Conservation (phyloP, 352 stramenopile species). For the Phytopythium helicoides region DNA sequence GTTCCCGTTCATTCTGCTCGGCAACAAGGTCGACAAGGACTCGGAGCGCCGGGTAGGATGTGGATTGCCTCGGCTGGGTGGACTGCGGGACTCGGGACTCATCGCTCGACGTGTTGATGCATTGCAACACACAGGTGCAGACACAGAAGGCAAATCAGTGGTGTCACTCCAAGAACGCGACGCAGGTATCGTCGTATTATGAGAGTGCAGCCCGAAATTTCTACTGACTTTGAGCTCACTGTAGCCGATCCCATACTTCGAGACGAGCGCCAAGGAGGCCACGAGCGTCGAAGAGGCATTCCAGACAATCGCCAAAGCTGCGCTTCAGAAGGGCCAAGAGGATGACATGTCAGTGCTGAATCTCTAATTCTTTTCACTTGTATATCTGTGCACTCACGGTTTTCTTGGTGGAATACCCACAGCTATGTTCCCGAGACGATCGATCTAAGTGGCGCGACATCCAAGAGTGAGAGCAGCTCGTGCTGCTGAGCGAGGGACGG, state of each 20-base stretch:
- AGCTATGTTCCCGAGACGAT: slow-evolving; percentile 87
- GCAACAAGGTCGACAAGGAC: slow-evolving; percentile 99
- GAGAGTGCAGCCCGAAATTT: not conserved
- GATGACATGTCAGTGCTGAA: slow-evolving; percentile 71
- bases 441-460: slow-evolving; percentile 69
- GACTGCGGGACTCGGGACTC: not conserved
- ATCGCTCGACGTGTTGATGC: not conserved
- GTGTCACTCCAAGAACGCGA: slow-evolving; percentile 87
- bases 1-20: slow-evolving; percentile 98
- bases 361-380: not conserved
- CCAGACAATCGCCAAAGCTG: slow-evolving; percentile 88
- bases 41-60: slow-evolving; percentile 58
- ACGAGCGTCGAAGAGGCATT: slow-evolving; percentile 98
- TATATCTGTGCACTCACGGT: not conserved
- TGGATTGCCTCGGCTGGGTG: not conserved
- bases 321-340: slow-evolving; percentile 84
- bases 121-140: slow-evolving; percentile 42
- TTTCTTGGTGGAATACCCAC: slow-evolving; percentile 5
- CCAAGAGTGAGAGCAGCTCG: slow-evolving; percentile 62
- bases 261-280: slow-evolving; percentile 97
- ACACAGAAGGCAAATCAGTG: slow-evolving; percentile 92
- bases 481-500: slow-evolving; percentile 76
- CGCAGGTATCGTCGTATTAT: slow-evolving; percentile 33
- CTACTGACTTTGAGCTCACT: slow-evolving; percentile 1
- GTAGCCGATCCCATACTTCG: slow-evolving; percentile 94